Evolutionary conservation across 176 grass and related monocot genomes (phyloP), one percentile per base, ranked within the genome.

Genomic region (Ananas comosus): DNA sequence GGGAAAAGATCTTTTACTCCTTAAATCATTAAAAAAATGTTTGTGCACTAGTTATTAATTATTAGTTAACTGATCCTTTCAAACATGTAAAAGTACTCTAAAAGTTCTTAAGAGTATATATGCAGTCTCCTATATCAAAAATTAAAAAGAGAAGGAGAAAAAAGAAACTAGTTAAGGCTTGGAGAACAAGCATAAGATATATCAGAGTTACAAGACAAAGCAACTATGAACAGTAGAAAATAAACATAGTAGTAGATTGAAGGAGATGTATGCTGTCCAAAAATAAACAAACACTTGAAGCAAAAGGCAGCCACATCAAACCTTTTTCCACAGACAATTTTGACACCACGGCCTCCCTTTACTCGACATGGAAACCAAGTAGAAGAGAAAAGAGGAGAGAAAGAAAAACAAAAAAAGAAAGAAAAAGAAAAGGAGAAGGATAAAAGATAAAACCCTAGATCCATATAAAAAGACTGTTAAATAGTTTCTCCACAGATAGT

Each of bases 351-450:
- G 23, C 25, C 64, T 14, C 64, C 28, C 23, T 66, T 66, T 33
- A 66, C 28, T 66, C 10, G 64, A 66, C 28, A 42, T 66, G 64
- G 33, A 66, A 42, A 48, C 64, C 64, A 66, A 66, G 64, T 48
- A 66, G 64, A 66, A 48, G 64, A 66, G 28, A 66, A 61, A 10
- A 14, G 17, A 61, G 56, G 21, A 22, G 56, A 61, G 4, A 61
- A 13, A 61, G 21, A 22, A 1, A 18, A 8, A 61, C 3, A 61
- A 11, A 59, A 11, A 19, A 11, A 18, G 3, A 59, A 2, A 59
- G 2, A 9, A n/a, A 59, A n/a, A 59, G 13, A 13, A 59, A 59
- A 59, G 56, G 56, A 59, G 56, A 59, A 59, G 13, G 33, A 42
- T 42, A 42, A 4, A 42, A 42, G 33, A 42, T 42, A 42, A 42